Evolutionary conservation across 768 basidiomycete genomes (phyloP), one percentile per base, ranked within the genome.

Genomic region (Russula ochroleuca): DNA sequence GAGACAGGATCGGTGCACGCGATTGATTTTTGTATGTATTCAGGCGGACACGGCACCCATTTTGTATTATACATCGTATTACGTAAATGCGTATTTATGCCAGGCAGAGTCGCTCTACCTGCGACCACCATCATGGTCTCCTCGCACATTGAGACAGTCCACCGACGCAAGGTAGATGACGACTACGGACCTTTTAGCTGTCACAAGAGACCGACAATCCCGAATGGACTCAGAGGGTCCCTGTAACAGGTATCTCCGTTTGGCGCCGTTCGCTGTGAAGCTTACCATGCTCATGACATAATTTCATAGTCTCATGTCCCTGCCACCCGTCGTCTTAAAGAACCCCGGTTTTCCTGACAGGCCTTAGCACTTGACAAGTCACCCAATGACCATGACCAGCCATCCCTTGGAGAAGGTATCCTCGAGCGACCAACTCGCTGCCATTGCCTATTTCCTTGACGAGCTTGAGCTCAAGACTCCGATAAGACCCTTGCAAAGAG

Each of bases 31-130:
- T 60, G 40, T 65, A 61, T 65, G 64, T 65, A 65, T 61, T 65
- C 33, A 17, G 59, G 58, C 23, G 59, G 63, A 65, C 48, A 43
- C 21, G 21, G 23, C 59, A 60, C 21, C 19, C 58, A 64, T 55
- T 28, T 64, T 64, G 63, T 64, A 64, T 63, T 48, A 35, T 64
- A 64, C 63, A 56, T 41, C 33, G 63, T 65, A 65, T 64, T 53
- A 37, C 56, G 61, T 57, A 61, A 50, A 21, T 41, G 23, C 19
- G 40, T 52, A 57, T 49, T 38, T 50, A 41, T 21, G 13, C 8
- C 33, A 33, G 8, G 33, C 8, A 33, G 4, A 33, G 33, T 35
- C 35, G 35, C 35, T 3, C 38, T 38, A 38, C 14, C 2, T 38
- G 38, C 38, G 14, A 38, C 17, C 0, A 41, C 15, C 17, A 7